Percentiles rank a stretch among this genome's conserved stretches.
Conservation (phyloP, 495 filamentous ascomycete genomes). For the Aspergillus egyptiacus region DNA sequence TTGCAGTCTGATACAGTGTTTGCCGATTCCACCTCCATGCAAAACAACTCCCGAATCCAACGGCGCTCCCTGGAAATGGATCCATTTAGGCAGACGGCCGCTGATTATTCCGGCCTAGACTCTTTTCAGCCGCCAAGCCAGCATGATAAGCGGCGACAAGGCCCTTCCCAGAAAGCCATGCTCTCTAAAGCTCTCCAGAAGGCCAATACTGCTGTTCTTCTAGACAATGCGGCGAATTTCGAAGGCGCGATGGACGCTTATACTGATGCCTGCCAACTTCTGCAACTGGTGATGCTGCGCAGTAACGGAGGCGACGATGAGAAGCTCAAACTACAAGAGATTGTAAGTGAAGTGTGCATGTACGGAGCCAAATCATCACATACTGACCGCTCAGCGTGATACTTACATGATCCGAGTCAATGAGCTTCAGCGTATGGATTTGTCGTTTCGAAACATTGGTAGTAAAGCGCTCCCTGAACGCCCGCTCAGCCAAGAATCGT, state of each 20-base stretch:
- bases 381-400: slow-evolving; percentile 53
- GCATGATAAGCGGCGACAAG: slow-evolving; percentile 34
- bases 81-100: background rate
- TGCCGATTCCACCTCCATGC: background rate
- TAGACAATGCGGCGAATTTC: slow-evolving; percentile 92
- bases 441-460: slow-evolving; percentile 47
- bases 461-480: slow-evolving; percentile 72
- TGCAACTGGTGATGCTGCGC: slow-evolving; percentile 80
- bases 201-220: slow-evolving; percentile 87
- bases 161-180: slow-evolving; percentile 79
- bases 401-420: slow-evolving; percentile 85
- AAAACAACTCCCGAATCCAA: slow-evolving; percentile 14
- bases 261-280: slow-evolving; percentile 74
- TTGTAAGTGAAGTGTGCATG: slow-evolving; percentile 55
- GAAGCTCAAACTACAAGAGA: slow-evolving; percentile 75
- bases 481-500: slow-evolving; percentile 65
- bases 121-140: background rate
- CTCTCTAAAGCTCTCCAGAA: slow-evolving; percentile 88
- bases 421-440: slow-evolving; percentile 68
- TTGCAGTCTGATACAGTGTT: slow-evolving; percentile 1
- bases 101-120: background rate
- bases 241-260: slow-evolving; percentile 92
- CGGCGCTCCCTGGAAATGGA: slow-evolving; percentile 1
- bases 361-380: background rate
- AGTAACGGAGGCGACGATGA: slow-evolving; percentile 77